These are phyloP conservation scores for Areca catechu DNA, from an alignment of 176 grass and related monocot genomes.

Conservation along the genomic window DNA sequence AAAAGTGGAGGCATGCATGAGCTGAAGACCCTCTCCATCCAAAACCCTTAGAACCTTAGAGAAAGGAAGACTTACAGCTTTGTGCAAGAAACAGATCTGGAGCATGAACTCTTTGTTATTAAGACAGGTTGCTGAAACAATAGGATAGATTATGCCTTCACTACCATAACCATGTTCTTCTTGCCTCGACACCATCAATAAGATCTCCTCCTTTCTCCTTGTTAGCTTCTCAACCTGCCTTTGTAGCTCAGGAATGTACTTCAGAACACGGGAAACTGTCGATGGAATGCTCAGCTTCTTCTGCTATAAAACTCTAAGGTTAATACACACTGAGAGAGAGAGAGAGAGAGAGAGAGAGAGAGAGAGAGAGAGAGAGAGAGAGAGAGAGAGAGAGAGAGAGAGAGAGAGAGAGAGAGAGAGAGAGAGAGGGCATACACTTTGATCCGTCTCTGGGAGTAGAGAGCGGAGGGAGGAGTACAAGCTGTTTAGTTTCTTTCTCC, in stretches of 20 bases:
- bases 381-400: background rate
- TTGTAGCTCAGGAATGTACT: slow-evolving; percentile 86
- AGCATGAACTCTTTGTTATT: slow-evolving; percentile 66
- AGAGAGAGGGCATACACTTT: slow-evolving; percentile 25
- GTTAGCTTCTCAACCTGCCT: slow-evolving; percentile 41
- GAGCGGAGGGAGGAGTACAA: slow-evolving; percentile 65
- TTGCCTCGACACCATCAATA: slow-evolving; percentile 19
- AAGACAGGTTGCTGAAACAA: slow-evolving; percentile 51
- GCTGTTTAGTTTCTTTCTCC: slow-evolving; percentile 81
- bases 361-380: background rate
- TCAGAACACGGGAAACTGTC: slow-evolving; percentile 54
- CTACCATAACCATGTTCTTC: background rate
- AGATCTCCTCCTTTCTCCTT: slow-evolving; percentile 52
- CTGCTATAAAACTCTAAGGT: slow-evolving; percentile 18
- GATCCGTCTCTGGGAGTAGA: slow-evolving; percentile 56
- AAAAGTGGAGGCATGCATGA: slow-evolving; percentile 49
- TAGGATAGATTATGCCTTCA: slow-evolving; percentile 10
- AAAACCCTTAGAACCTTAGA: slow-evolving; percentile 44
- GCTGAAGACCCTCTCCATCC: slow-evolving; percentile 54
- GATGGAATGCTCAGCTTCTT: slow-evolving; percentile 80
- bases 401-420: background rate
- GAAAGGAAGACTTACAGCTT: slow-evolving; percentile 27
- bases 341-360: too few relatives aligned
- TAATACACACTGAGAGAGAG: background rate
- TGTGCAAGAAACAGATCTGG: slow-evolving; percentile 44